Evolutionary conservation across 129 eudicot genomes (phyloP), one percentile per base, ranked within the genome.

Genomic region (Centrapalus pauciflorus): DNA sequence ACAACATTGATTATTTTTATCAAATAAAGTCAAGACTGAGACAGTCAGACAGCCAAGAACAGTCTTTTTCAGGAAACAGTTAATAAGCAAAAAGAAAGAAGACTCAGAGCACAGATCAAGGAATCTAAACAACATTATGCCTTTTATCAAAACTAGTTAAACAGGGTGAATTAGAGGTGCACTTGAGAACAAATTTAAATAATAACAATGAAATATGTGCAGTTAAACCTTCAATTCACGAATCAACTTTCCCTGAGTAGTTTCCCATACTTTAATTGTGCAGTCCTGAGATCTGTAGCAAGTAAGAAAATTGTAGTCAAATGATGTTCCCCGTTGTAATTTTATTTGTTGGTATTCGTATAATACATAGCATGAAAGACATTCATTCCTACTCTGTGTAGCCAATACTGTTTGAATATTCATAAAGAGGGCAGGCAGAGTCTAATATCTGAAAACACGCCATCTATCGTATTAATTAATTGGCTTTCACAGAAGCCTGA

Each of bases 211-310:
- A 48, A 52, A 19, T 28, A 27, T 20, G 70, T 25, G 23, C 8
- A 7, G 29, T 65, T 20, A 70, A 70, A 93, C 96, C 98, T 93
- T 88, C 50, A 93, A 58, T 70, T 88, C 96, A 40, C 96, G 89
- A 56, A 93, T 93, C 66, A 93, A 72, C 84, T 93, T 93, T 55
- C 98, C 98, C 62, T 85, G 89, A 40, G 90, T 43, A 24, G 98
- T 88, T 81, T 93, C 96, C 98, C 98, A 93, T 35, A 93, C 87
- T 80, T 93, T 93, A 25, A 93, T 93, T 7, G 95, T 83, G 55
- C 96, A 92, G 74, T 92, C 98, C 71, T 92, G 96, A 64, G 98
- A 92, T 61, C 98, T 92, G 86, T 59, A 76, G 10, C 55, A 64
- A 7, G 66, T 7, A 19, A 1, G 3, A 43, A 38, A 13, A 46